Evolutionary conservation across 345 rosid genomes (phyloP).

Genomic region (Citrus sp.): DNA sequence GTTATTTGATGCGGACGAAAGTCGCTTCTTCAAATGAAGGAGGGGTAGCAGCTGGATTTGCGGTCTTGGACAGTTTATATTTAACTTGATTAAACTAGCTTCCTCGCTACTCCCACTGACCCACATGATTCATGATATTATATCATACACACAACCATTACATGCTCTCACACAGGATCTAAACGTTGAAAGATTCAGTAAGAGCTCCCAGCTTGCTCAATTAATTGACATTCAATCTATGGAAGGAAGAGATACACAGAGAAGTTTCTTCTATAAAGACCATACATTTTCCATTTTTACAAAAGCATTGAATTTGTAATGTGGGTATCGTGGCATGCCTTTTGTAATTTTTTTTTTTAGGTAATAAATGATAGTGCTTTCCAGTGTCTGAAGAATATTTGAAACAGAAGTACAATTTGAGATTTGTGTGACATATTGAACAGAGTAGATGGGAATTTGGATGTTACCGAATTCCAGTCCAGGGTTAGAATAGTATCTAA

Average conservation of each 20-base stretch:
- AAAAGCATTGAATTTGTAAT: not conserved
- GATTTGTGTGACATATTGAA: not conserved
- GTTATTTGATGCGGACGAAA: conserved; percentile 90
- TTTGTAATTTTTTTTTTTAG: too few species aligned
- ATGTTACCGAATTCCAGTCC: not conserved
- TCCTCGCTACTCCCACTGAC: not conserved
- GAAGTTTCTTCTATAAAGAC: not conserved
- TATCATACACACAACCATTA: not conserved
- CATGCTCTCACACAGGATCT: not conserved
- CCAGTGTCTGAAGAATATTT: too few species aligned
- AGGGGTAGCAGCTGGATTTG: conserved; percentile 93
- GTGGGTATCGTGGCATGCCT: not conserved
- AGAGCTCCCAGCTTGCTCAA: not conserved
- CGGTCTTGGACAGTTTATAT: conserved; percentile 87
- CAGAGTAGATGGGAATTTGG: not conserved
- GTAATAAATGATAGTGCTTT: too few species aligned
- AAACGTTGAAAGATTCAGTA: not conserved
- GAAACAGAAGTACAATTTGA: not conserved
- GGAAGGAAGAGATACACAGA: not conserved
- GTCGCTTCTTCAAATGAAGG: conserved; percentile 91
- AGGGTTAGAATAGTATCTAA: too few species aligned
- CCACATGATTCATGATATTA: not conserved
- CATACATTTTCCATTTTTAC: not conserved
- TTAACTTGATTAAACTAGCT: conserved; percentile 42
- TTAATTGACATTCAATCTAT: not conserved